phyloP scores from a whole-genome alignment of 306 rosid genomes.

The Gleditsia sinensis region DNA sequence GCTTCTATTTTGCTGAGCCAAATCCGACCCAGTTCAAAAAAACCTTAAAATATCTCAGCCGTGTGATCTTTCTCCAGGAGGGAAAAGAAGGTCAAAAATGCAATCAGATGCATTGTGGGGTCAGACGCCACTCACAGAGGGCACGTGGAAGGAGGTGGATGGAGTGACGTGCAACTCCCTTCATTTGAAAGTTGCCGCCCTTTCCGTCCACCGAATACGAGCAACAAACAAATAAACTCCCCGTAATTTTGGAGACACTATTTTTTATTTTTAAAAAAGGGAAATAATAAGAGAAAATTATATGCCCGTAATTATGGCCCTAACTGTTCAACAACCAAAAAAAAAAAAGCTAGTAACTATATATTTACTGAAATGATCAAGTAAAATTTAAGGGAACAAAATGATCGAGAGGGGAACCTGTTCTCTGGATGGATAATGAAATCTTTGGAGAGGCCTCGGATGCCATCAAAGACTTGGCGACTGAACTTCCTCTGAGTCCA shows the following conservation, averaged over 20 bases:
- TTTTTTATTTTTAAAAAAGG: not conserved
- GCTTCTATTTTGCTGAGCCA: not conserved
- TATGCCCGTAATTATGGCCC: not conserved
- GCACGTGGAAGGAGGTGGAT: conserved; percentile 20
- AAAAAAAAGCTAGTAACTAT: not conserved
- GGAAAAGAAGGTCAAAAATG: not conserved
- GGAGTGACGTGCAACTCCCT: not conserved
- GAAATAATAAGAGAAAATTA: not conserved
- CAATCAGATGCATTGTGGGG: not conserved
- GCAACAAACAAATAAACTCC: not conserved
- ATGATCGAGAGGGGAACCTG: conserved; percentile 43
- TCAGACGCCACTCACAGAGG: not conserved
- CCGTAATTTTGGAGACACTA: not conserved
- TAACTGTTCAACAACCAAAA: not conserved
- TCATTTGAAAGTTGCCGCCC: conserved; percentile 41
- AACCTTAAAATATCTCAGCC: not conserved
- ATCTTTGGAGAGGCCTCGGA: conserved; percentile 46
- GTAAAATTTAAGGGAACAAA: too few species aligned
- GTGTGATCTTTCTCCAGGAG: not conserved
- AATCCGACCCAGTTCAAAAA: not conserved
- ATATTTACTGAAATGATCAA: not conserved
- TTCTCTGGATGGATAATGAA: conserved; percentile 63
- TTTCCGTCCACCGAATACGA: not conserved
- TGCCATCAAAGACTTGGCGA: conserved; percentile 51
- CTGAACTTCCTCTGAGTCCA: conserved; percentile 49